These are phyloP conservation scores for Boletus tylopilopsis DNA, from an alignment of 768 basidiomycete species.

Conservation along the genomic window DNA sequence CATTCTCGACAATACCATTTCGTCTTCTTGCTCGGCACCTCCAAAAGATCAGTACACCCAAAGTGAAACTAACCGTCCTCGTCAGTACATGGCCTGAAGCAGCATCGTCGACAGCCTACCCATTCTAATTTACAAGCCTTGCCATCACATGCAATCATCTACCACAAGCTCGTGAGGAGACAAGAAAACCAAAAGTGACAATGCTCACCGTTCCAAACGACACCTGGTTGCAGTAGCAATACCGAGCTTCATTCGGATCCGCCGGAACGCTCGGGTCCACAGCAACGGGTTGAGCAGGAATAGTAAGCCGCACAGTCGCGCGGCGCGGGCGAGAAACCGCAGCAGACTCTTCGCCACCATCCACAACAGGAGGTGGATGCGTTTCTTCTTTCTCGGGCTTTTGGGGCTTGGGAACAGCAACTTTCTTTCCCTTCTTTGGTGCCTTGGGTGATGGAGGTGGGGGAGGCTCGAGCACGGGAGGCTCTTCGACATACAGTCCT, in stretches of 20 bases:
- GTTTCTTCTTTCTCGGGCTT: constrained; percentile 20
- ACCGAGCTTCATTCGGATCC: constrained; percentile 54
- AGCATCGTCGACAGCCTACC: constrained; percentile 46
- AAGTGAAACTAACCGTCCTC: constrained; percentile 59
- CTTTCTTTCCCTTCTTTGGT: constrained; percentile 25
- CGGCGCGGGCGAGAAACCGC: constrained; percentile 20
- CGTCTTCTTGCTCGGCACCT: constrained; percentile 50
- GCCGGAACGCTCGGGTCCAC: constrained; percentile 18
- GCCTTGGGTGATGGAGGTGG: constrained; percentile 13
- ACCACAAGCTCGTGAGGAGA: neutral
- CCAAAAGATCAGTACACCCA: constrained; percentile 57
- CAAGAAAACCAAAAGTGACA: neutral
- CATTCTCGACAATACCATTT: constrained; percentile 78
- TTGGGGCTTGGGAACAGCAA: constrained; percentile 5
- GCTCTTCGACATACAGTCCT: constrained; percentile 16
- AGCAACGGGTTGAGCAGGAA: constrained; percentile 30
- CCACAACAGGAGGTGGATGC: constrained; percentile 2
- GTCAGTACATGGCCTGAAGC: neutral
- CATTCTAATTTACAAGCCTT: constrained; percentile 72
- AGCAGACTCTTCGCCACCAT: constrained; percentile 8
- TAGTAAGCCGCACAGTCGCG: constrained; percentile 31
- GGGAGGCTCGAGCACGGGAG: constrained; percentile 4
- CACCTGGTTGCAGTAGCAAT: constrained; percentile 79
- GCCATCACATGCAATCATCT: constrained; percentile 90
- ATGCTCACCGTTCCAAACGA: constrained; percentile 73